phyloP scores from a whole-genome alignment of 805 yeast genomes.

The Lipomyces orientalis region DNA sequence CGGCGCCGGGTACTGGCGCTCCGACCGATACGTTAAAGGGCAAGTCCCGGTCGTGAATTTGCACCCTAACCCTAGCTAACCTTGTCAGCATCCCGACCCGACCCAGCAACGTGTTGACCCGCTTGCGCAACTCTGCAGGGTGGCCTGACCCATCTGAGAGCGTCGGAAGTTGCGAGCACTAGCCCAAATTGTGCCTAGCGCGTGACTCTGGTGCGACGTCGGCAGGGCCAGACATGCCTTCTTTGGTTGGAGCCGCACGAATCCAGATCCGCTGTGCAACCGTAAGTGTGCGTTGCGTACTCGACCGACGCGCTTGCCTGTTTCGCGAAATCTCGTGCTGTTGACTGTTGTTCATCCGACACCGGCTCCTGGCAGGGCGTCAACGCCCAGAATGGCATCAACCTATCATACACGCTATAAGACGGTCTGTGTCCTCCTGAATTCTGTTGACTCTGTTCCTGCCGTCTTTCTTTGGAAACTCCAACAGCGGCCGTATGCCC shows the following conservation, averaged over 20 bases:
- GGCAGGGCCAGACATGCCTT: constrained; percentile 5
- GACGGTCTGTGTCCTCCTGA: too few relatives aligned
- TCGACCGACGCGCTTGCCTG: neutral
- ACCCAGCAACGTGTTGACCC: neutral
- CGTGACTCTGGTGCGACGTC: neutral
- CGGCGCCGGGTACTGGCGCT: too few relatives aligned
- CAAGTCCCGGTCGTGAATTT: too few relatives aligned
- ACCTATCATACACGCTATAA: neutral
- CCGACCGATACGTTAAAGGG: too few relatives aligned
- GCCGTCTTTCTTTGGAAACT: neutral
- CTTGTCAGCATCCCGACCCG: too few relatives aligned
- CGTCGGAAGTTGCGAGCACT: neutral
- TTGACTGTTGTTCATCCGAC: too few relatives aligned
- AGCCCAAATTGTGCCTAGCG: neutral
- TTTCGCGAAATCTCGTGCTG: neutral
- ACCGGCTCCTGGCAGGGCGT: too few relatives aligned
- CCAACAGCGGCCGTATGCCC: neutral
- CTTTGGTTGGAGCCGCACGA: constrained; percentile 6
- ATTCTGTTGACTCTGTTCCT: neutral
- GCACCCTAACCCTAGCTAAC: too few relatives aligned
- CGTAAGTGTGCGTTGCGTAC: too few relatives aligned
- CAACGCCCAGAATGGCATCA: neutral
- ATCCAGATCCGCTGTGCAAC: neutral
- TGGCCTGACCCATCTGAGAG: too few relatives aligned
- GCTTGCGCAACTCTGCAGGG: neutral